phyloP scores from a whole-genome alignment of 192 early-diverging fungal genomes.

The Coemansia furcata region DNA sequence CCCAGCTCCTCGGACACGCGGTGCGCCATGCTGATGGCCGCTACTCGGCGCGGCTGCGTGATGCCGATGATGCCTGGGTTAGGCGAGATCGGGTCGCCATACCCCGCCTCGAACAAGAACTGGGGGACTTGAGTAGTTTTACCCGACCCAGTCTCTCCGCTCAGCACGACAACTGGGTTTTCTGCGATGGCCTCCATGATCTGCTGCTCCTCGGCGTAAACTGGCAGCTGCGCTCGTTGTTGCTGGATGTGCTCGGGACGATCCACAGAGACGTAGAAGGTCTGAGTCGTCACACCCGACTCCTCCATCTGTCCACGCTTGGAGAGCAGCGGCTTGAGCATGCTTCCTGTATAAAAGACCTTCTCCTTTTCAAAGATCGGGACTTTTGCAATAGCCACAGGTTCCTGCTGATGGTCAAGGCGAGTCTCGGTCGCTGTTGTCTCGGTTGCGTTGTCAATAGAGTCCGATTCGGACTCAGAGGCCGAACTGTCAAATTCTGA shows the following conservation, averaged over 20 bases:
- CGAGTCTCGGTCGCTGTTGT: conserved; percentile 10
- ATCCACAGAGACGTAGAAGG: conserved; percentile 74
- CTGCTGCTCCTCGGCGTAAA: conserved; percentile 90
- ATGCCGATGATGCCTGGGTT: conserved; percentile 94
- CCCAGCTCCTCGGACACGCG: conserved; percentile 92
- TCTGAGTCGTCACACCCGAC: conserved; percentile 19
- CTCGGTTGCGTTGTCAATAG: neutral
- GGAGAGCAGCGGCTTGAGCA: conserved; percentile 31
- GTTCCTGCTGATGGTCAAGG: neutral
- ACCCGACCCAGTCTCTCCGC: conserved; percentile 97
- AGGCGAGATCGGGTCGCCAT: conserved; percentile 72
- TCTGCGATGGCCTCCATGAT: conserved; percentile 95
- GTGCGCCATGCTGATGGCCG: conserved; percentile 93
- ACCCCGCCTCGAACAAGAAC: conserved; percentile 98
- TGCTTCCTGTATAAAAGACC: conserved; percentile 34
- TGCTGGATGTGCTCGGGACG: conserved; percentile 72
- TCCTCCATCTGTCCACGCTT: conserved; percentile 11
- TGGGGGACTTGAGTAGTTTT: conserved; percentile 98
- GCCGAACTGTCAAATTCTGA: conserved; percentile 76
- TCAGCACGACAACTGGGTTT: conserved; percentile 88
- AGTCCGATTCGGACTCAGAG: conserved; percentile 53
- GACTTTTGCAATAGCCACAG: neutral
- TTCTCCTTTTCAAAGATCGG: conserved; percentile 4
- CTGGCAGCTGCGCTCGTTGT: conserved; percentile 79
- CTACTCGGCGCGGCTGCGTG: conserved; percentile 97